Evolutionary conservation across 108 stramenopile species (phyloP).

Genomic region (Hondaea fermentalgiana): DNA sequence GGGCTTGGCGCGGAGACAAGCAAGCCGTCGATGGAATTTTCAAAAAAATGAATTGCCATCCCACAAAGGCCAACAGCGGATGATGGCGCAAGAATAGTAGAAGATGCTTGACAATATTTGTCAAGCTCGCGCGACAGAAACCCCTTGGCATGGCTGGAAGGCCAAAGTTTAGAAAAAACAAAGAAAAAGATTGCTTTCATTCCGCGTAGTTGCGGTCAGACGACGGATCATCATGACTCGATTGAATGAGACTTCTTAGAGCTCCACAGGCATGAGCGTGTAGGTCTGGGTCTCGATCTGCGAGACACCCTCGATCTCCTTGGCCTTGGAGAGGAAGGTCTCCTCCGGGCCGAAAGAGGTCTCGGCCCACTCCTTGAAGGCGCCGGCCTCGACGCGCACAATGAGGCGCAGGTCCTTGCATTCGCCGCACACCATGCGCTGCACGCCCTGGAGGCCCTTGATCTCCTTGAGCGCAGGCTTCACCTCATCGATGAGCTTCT

Average conservation of each 20-base stretch:
- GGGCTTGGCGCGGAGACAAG: too few relatives aligned
- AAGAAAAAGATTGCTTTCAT: too few relatives aligned
- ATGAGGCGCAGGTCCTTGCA: conserved; percentile 18
- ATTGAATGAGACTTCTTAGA: background rate
- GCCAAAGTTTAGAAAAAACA: too few relatives aligned
- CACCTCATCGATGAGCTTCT: background rate
- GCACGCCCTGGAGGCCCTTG: background rate
- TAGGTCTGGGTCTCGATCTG: conserved; percentile 77
- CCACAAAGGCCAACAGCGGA: too few relatives aligned
- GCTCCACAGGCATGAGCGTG: conserved; percentile 36
- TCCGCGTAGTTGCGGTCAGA: too few relatives aligned
- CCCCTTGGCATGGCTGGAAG: too few relatives aligned
- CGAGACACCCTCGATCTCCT: conserved; percentile 71
- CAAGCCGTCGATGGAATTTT: too few relatives aligned
- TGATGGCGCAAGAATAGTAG: too few relatives aligned
- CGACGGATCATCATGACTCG: too few relatives aligned
- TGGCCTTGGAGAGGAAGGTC: conserved; percentile 66
- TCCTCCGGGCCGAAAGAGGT: conserved; percentile 61
- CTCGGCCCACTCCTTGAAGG: conserved; percentile 53
- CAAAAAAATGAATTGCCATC: too few relatives aligned
- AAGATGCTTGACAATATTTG: too few relatives aligned
- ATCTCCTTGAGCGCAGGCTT: background rate
- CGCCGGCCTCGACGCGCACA: background rate
- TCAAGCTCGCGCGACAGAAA: too few relatives aligned
- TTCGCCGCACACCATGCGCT: conserved; percentile 18